Evolutionary conservation across 352 stramenopile species (phyloP).

Genomic region (Phytophthora hybrid): DNA sequence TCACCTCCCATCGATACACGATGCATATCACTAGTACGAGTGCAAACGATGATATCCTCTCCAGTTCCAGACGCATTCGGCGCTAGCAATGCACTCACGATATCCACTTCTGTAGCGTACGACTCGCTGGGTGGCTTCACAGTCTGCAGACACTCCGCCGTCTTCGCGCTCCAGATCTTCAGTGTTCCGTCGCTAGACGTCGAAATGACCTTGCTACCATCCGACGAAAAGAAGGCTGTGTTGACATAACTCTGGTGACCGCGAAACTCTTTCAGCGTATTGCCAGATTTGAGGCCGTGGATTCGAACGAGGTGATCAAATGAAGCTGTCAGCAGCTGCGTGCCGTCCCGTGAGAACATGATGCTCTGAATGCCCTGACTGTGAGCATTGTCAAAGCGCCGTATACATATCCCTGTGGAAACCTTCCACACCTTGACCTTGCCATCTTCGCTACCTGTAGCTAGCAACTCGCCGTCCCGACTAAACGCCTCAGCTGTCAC

Average conservation of each 20-base stretch:
- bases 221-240: conserved; percentile 78
- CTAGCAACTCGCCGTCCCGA: conserved; percentile 88
- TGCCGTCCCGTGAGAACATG: conserved; percentile 91
- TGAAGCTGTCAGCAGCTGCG: conserved; percentile 91
- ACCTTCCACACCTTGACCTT: conserved; percentile 95
- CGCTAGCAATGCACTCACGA: conserved; percentile 76
- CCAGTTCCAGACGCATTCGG: conserved; percentile 49
- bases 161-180: conserved; percentile 92
- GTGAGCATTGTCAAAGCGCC: conserved; percentile 90
- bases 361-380: conserved; percentile 86
- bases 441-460: conserved; percentile 87
- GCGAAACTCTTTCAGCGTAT: conserved; percentile 95
- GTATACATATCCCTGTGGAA: conserved; percentile 88
- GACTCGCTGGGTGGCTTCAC: conserved; percentile 67
- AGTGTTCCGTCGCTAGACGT: conserved; percentile 92
- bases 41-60: conserved; percentile 89
- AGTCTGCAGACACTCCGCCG: conserved; percentile 82
- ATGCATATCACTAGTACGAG: conserved; percentile 82
- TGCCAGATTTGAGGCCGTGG: conserved; percentile 92
- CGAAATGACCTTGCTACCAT: conserved; percentile 86
- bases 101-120: conserved; percentile 73
- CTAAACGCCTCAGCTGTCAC: conserved; percentile 91
- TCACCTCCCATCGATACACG: conserved; percentile 80
- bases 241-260: conserved; percentile 95
- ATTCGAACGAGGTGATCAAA: conserved; percentile 93